Conservation (phyloP, 768 basidiomycete species). For the Phlegmacium glaucopus region DNA sequence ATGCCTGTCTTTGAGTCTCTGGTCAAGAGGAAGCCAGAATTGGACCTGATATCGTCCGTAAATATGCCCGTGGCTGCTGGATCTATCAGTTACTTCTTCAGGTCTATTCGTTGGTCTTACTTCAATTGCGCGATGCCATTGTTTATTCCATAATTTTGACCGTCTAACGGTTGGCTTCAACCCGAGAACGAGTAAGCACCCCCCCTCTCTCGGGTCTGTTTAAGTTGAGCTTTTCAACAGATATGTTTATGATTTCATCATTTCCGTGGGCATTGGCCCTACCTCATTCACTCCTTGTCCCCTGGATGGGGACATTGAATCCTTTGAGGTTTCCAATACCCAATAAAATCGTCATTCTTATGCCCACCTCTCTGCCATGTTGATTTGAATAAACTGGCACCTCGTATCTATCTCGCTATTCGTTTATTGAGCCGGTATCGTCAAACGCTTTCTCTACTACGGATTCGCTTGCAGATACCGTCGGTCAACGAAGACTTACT, state of each 20-base stretch:
- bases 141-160: slow-evolving; percentile 31
- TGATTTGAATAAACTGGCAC: too few relatives aligned
- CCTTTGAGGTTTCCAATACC: slow-evolving; percentile 85
- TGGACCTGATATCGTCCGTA: slow-evolving; percentile 60
- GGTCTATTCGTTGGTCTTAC: slow-evolving; percentile 31
- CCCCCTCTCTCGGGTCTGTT: background rate
- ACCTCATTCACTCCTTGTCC: slow-evolving; percentile 63
- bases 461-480: too few relatives aligned
- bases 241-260: slow-evolving; percentile 73
- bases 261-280: slow-evolving; percentile 52
- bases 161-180: slow-evolving; percentile 73
- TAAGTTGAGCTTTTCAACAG: slow-evolving; percentile 32
- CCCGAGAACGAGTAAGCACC: slow-evolving; percentile 77
- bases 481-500: too few relatives aligned
- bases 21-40: slow-evolving; percentile 96
- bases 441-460: too few relatives aligned
- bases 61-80: slow-evolving; percentile 61
- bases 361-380: too few relatives aligned
- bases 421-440: too few relatives aligned
- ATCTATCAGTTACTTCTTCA: slow-evolving; percentile 87
- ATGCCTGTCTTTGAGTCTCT: slow-evolving; percentile 65
- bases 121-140: background rate
- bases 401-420: too few relatives aligned
- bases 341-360: too few relatives aligned
- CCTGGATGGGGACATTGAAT: slow-evolving; percentile 91